These are phyloP conservation scores for Gossypium schwendimanii DNA, from an alignment of 441 rosid genomes.

Conservation along the genomic window DNA sequence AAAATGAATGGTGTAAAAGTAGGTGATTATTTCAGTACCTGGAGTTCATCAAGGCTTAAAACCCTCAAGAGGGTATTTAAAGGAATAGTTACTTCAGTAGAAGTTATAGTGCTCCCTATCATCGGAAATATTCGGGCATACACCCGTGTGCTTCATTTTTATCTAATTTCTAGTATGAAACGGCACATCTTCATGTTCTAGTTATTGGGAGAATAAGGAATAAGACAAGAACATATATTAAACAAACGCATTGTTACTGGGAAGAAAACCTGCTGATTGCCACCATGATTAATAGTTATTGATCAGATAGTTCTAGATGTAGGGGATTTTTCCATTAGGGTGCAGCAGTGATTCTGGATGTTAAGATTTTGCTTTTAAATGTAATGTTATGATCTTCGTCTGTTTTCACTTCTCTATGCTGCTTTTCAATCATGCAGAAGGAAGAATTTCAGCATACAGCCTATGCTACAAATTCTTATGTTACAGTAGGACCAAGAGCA, in stretches of 20 bases:
- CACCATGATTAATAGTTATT: not conserved
- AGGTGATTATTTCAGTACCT: conserved; percentile 1
- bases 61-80: conserved; percentile 1
- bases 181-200: not conserved
- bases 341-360: conserved; percentile 6
- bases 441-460: conserved; percentile 97
- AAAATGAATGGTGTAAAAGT: not conserved
- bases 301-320: not conserved
- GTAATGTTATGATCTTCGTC: not conserved
- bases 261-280: not conserved
- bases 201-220: not conserved
- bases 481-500: conserved; percentile 76
- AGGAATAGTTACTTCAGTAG: not conserved
- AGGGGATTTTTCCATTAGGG: not conserved
- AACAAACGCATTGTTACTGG: not conserved
- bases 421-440: conserved; percentile 36
- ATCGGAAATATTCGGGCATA: not conserved
- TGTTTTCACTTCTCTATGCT: not conserved
- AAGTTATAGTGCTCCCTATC: not conserved
- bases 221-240: not conserved
- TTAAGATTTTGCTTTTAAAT: not conserved
- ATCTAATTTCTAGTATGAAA: not conserved
- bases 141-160: not conserved
- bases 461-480: conserved; percentile 87
- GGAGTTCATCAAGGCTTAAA: not conserved